Evolutionary conservation across 2,329 filamentous ascomycete species (phyloP).

Genomic region (Alternaria sp.): DNA sequence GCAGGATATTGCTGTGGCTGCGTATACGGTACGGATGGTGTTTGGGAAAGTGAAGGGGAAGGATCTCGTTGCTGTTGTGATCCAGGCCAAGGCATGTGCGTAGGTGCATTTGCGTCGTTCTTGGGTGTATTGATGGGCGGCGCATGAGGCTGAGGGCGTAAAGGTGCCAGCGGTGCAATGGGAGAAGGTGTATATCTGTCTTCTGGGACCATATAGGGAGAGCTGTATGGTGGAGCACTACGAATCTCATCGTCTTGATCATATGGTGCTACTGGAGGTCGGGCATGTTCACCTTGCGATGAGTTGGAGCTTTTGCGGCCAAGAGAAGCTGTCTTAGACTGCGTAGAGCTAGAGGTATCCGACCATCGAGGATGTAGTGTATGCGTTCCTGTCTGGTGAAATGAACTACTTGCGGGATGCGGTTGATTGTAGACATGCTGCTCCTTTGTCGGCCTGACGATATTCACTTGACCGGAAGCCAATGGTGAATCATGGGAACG

Average conservation of each 20-base stretch:
- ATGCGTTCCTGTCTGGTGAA: constrained; percentile 13
- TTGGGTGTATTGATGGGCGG: not conserved
- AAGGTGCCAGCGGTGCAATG: constrained; percentile 22
- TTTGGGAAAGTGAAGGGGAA: not conserved
- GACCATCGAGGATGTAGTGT: constrained; percentile 29
- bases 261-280: not conserved
- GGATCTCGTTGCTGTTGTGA: constrained; percentile 1
- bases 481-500: constrained; percentile 15
- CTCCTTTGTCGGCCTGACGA: constrained; percentile 11
- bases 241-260: constrained; percentile 4
- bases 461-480: constrained; percentile 18
- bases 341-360: constrained; percentile 30
- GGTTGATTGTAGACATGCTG: constrained; percentile 9
- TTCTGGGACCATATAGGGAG: constrained; percentile 8
- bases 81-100: constrained; percentile 11
- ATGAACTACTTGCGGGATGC: constrained; percentile 11
- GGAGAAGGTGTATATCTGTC: constrained; percentile 7
- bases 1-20: not conserved
- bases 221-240: not conserved
- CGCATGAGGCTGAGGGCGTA: constrained; percentile 8
- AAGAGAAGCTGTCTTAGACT: constrained; percentile 34
- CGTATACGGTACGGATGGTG: not conserved
- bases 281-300: constrained; percentile 19
- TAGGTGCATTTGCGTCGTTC: not conserved
- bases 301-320: constrained; percentile 35